Evolutionary conservation across 805 yeast genomes (phyloP).

Genomic region (Dipodascopsis uninucleata): DNA sequence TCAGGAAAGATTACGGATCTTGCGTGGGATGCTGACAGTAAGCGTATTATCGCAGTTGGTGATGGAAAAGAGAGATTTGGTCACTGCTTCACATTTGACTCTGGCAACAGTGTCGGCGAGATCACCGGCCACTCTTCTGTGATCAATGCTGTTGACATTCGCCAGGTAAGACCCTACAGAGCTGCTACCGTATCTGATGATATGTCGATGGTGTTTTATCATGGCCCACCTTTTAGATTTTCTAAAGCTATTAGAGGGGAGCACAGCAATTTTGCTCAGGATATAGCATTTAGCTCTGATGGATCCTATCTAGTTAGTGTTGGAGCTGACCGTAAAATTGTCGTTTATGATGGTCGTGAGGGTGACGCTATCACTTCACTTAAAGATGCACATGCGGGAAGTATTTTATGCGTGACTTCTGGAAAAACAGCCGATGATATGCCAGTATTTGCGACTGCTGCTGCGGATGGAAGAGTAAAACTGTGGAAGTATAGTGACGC

Average conservation of each 20-base stretch:
- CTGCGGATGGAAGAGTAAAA: conserved; percentile 77
- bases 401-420: conserved; percentile 69
- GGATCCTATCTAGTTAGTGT: conserved; percentile 74
- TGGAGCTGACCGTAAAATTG: conserved; percentile 77
- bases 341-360: conserved; percentile 78
- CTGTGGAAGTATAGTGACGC: conserved; percentile 54
- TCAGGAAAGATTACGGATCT: conserved; percentile 78
- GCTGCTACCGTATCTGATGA: conserved; percentile 94
- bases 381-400: conserved; percentile 58
- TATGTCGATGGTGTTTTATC: conserved; percentile 72
- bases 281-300: conserved; percentile 75
- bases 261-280: conserved; percentile 76
- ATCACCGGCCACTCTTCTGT: conserved; percentile 85
- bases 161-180: conserved; percentile 83
- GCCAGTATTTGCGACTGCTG: conserved; percentile 64
- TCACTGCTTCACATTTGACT: conserved; percentile 86
- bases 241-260: conserved; percentile 63
- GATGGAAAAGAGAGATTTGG: conserved; percentile 90
- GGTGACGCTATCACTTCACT: conserved; percentile 64
- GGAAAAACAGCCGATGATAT: conserved; percentile 49
- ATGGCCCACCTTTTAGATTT: conserved; percentile 94
- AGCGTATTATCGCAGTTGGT: conserved; percentile 89
- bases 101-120: conserved; percentile 97
- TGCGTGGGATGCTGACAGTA: conserved; percentile 88
- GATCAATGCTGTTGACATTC: conserved; percentile 78